Conservation (phyloP, 768 basidiomycete genomes). For the Cystofilobasidium capitatum region DNA sequence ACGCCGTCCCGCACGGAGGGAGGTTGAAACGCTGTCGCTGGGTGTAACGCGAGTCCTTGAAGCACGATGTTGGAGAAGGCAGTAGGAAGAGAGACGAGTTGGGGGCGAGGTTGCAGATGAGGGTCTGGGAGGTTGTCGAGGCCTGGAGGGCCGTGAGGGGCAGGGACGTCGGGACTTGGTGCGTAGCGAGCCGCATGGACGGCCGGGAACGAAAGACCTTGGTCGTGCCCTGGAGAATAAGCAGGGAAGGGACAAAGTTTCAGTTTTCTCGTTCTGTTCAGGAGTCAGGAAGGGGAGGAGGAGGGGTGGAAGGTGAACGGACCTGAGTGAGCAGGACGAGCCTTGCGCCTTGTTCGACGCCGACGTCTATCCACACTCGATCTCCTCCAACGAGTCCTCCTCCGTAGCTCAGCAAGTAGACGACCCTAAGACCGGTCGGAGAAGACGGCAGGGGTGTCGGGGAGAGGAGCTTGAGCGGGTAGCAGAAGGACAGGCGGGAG, state of each 20-base stretch:
- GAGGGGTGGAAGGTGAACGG: background rate
- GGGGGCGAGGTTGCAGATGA: constrained; percentile 9
- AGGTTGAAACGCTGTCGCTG: constrained; percentile 25
- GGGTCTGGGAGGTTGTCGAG: constrained; percentile 13
- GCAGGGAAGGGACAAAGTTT: no score
- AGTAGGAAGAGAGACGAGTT: constrained; percentile 18
- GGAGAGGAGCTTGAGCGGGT: constrained; percentile 26
- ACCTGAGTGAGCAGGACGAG: constrained; percentile 24
- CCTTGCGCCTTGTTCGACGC: constrained; percentile 10
- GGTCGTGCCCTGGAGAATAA: constrained; percentile 21
- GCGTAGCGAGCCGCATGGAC: background rate
- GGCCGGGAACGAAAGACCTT: constrained; percentile 14
- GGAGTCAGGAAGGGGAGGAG: background rate
- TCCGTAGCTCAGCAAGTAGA: constrained; percentile 26
- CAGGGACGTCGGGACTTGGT: background rate
- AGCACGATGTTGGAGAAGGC: constrained; percentile 18
- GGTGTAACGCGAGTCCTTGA: constrained; percentile 17
- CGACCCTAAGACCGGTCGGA: constrained; percentile 4
- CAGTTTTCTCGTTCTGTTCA: no score
- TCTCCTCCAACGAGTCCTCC: constrained; percentile 24
- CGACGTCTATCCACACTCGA: constrained; percentile 22
- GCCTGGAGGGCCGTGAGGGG: background rate
- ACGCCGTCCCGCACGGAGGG: constrained; percentile 20
- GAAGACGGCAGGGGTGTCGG: constrained; percentile 10
- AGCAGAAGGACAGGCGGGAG: constrained; percentile 22